A percentile compares a stretch with the other conserved stretches of the same genome.
phyloP scores from a whole-genome alignment of 2,329 filamentous ascomycete species.

The Penicillium sp. region DNA sequence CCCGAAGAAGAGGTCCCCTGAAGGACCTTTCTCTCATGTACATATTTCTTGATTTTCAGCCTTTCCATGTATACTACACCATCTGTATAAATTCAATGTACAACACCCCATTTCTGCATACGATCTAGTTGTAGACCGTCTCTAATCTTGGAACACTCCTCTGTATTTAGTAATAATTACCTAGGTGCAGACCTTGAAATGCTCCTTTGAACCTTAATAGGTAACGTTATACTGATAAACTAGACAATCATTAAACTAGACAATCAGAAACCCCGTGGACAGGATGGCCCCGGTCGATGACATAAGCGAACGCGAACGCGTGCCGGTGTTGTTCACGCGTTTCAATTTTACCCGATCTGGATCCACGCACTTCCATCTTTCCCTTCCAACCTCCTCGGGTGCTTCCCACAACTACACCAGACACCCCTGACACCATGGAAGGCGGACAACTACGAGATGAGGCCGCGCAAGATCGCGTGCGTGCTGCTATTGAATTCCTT shows the following conservation, averaged over 20 bases:
- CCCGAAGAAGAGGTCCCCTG: neutral
- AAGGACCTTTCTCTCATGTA: neutral
- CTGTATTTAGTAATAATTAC: too few relatives aligned
- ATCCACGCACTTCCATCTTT: conserved; percentile 23
- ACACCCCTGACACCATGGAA: conserved; percentile 59
- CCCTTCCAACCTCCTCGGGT: conserved; percentile 14
- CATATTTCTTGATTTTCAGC: neutral
- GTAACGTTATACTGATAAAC: too few relatives aligned
- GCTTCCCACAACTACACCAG: conserved; percentile 11
- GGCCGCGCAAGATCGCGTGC: conserved; percentile 77
- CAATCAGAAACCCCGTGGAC: neutral
- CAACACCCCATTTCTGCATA: neutral
- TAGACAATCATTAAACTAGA: too few relatives aligned
- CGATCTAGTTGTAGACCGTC: too few relatives aligned
- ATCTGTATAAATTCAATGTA: conserved; percentile 3
- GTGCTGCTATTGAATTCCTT: conserved; percentile 86
- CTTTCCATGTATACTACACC: neutral
- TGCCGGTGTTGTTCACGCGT: conserved; percentile 27
- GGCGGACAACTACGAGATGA: conserved; percentile 77
- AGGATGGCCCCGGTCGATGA: conserved; percentile 7
- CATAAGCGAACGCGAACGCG: conserved; percentile 22
- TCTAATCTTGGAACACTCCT: too few relatives aligned
- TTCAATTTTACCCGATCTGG: conserved; percentile 37
- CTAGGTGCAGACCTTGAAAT: too few relatives aligned
- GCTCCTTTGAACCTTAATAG: too few relatives aligned